These are phyloP conservation scores for Carpinus viminea DNA, from an alignment of 306 rosid species.

Conservation along the genomic window DNA sequence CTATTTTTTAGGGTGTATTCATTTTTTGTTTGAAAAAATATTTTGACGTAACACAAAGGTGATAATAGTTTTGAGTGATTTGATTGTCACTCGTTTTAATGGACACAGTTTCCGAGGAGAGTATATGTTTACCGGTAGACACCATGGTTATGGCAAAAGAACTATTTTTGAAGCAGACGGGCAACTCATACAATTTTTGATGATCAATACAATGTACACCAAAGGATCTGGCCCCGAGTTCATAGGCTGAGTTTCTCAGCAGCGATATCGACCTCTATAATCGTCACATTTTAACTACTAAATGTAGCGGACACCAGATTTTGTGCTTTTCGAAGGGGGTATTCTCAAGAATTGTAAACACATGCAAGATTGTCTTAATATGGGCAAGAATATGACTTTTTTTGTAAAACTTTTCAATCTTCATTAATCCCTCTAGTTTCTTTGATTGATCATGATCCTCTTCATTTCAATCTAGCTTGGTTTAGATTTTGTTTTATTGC, in stretches of 20 bases:
- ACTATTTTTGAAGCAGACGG: not conserved
- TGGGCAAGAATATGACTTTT: not conserved
- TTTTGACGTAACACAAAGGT: too few species aligned
- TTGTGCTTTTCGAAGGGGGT: not conserved
- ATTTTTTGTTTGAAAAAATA: too few species aligned
- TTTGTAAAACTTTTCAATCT: not conserved
- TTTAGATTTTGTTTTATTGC: too few species aligned
- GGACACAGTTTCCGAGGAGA: constrained; percentile 8
- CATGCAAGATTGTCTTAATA: not conserved
- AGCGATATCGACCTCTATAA: not conserved
- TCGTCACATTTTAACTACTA: not conserved
- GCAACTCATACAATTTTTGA: not conserved
- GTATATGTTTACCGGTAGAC: not conserved
- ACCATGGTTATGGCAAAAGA: not conserved
- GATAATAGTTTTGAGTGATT: too few species aligned
- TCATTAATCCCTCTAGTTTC: not conserved
- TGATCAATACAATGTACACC: not conserved
- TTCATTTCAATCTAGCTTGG: too few species aligned
- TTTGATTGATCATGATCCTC: not conserved
- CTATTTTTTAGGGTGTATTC: too few species aligned
- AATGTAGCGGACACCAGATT: not conserved
- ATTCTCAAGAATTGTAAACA: constrained; percentile 8
- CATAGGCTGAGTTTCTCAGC: constrained; percentile 5
- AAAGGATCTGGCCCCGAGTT: constrained; percentile 7
- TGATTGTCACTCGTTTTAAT: not conserved